A percentile compares a stretch with the other conserved stretches of the same genome.
Evolutionary conservation across 2,329 filamentous ascomycete species (phyloP).

Genomic region (Fusarium brevicatenulatum): DNA sequence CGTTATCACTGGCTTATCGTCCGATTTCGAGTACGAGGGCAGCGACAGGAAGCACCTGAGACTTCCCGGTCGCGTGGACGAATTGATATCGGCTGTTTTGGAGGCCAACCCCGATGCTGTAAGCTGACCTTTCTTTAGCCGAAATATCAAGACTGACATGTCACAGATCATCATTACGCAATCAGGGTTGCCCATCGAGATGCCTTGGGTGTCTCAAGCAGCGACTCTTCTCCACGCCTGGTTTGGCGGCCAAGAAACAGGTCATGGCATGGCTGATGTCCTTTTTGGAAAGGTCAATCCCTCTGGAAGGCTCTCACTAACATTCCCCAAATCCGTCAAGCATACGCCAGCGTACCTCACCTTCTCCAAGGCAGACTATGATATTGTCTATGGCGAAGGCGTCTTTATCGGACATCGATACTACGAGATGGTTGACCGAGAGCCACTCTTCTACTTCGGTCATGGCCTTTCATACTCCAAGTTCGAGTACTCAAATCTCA

Average conservation of each 20-base stretch:
- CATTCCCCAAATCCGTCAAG: slow-evolving; percentile 69
- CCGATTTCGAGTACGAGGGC: slow-evolving; percentile 56
- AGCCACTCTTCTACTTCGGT: slow-evolving; percentile 72
- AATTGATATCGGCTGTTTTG: slow-evolving; percentile 64
- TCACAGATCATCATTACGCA: slow-evolving; percentile 33
- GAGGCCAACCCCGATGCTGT: slow-evolving; percentile 67
- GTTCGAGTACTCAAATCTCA: slow-evolving; percentile 61
- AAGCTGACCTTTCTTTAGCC: slow-evolving; percentile 49
- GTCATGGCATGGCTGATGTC: slow-evolving; percentile 43
- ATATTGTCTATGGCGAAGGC: slow-evolving; percentile 76
- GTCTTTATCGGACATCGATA: slow-evolving; percentile 78
- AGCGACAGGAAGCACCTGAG: slow-evolving; percentile 77
- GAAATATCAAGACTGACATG: neutral
- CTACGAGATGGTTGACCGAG: slow-evolving; percentile 63
- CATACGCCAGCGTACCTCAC: slow-evolving; percentile 78
- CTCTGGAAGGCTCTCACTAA: slow-evolving; percentile 70
- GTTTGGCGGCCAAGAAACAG: slow-evolving; percentile 43
- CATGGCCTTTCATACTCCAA: slow-evolving; percentile 76
- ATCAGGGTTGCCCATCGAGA: slow-evolving; percentile 61
- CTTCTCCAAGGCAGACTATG: slow-evolving; percentile 70
- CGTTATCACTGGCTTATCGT: slow-evolving; percentile 64
- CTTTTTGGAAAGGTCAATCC: slow-evolving; percentile 40
- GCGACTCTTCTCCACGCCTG: slow-evolving; percentile 38
- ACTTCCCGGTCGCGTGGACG: slow-evolving; percentile 68
- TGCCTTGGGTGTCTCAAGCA: slow-evolving; percentile 52